A percentile compares a stretch with the other conserved stretches of the same genome.
phyloP scores from a whole-genome alignment of 1,284 basidiomycete species.

The Microbotryomycetes sp. region DNA sequence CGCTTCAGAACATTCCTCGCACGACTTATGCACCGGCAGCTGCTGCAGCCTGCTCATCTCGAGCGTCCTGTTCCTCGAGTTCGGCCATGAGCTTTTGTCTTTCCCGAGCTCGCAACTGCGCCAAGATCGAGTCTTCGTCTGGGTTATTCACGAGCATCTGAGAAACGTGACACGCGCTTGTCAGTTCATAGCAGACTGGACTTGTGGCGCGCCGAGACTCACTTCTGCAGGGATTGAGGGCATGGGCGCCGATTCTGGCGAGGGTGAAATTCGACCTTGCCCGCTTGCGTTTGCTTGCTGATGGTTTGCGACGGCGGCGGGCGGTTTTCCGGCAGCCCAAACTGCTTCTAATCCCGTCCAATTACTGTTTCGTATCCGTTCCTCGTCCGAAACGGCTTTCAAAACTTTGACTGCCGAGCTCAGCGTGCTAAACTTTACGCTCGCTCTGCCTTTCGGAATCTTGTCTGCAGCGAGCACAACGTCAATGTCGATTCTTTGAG shows the following conservation, averaged over 20 bases:
- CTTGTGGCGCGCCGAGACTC: not conserved
- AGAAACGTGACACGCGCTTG: not conserved
- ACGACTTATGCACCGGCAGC: too few species aligned
- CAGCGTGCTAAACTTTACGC: conserved; percentile 25
- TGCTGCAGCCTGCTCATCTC: too few species aligned
- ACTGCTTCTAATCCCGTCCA: conserved; percentile 28
- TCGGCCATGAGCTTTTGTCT: conserved; percentile 31
- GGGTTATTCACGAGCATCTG: conserved; percentile 7
- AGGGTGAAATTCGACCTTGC: not conserved
- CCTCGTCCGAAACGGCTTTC: conserved; percentile 6
- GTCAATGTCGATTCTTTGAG: conserved; percentile 19
- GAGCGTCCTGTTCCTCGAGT: conserved; percentile 29
- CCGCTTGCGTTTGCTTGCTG: not conserved
- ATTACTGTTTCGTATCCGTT: not conserved
- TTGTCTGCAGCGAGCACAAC: conserved; percentile 29
- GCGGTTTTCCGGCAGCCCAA: conserved; percentile 29
- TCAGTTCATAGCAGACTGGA: not conserved
- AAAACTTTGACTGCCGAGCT: conserved; percentile 25
- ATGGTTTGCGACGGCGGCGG: conserved; percentile 4
- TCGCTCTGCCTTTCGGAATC: conserved; percentile 18
- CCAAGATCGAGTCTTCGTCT: conserved; percentile 23
- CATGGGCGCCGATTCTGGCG: not conserved
- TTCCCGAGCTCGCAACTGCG: conserved; percentile 23
- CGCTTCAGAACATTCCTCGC: too few species aligned
- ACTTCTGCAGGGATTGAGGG: conserved; percentile 5